Evolutionary conservation across 768 basidiomycete species (phyloP).

Genomic region (Serendipita sp.): DNA sequence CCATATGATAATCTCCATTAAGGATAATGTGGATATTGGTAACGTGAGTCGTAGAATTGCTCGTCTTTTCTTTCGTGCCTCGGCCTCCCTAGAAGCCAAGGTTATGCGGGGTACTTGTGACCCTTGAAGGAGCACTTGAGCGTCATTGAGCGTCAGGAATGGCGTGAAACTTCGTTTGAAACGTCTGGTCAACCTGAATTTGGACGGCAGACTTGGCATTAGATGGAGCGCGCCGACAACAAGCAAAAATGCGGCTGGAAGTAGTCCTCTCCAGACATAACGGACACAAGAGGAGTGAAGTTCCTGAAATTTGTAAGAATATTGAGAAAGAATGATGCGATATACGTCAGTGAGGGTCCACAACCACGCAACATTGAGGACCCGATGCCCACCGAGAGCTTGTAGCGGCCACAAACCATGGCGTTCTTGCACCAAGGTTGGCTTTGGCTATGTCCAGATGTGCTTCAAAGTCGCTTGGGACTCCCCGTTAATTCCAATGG

Average conservation of each 20-base stretch:
- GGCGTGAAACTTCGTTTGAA: constrained; percentile 2
- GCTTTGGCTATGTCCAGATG: too few relatives aligned
- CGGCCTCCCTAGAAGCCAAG: neutral
- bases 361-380: too few relatives aligned
- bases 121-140: neutral
- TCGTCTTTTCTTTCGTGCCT: neutral
- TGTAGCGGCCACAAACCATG: too few relatives aligned
- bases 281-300: neutral
- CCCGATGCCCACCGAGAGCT: too few relatives aligned
- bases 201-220: neutral
- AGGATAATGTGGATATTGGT: neutral
- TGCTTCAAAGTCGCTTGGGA: too few relatives aligned
- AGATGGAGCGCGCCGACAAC: neutral
- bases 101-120: neutral
- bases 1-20: neutral
- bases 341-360: too few relatives aligned
- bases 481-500: too few relatives aligned
- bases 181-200: neutral
- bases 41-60: neutral
- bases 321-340: too few relatives aligned
- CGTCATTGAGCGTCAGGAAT: neutral
- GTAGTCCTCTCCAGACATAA: neutral
- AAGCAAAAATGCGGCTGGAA: neutral
- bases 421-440: too few relatives aligned
- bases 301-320: too few relatives aligned